Conservation (phyloP, 768 basidiomycete species). For the Mycena olivaceomarginata region DNA sequence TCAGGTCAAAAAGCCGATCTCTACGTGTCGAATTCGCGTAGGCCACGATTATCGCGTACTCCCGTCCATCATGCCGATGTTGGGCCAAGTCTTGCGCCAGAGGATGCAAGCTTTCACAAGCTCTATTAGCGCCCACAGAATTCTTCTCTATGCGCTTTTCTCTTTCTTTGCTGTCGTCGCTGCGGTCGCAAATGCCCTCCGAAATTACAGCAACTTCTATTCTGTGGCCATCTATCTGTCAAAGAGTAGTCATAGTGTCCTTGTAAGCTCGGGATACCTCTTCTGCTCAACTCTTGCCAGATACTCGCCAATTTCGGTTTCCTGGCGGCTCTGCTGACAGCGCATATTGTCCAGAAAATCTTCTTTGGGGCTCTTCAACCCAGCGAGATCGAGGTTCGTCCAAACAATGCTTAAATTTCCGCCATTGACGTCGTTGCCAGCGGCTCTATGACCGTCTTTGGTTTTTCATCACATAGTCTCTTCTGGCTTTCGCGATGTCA, state of each 20-base stretch:
- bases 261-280: slow-evolving; percentile 71
- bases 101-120: slow-evolving; percentile 69
- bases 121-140: slow-evolving; percentile 75
- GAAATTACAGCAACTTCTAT: slow-evolving; percentile 94
- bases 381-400: slow-evolving; percentile 92
- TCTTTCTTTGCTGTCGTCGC: slow-evolving; percentile 83
- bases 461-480: slow-evolving; percentile 98
- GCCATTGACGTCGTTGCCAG: slow-evolving; percentile 60
- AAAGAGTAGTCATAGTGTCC: slow-evolving; percentile 90
- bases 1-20: too few species aligned
- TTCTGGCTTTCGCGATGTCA: slow-evolving; percentile 98
- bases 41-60: background rate
- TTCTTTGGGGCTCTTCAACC: slow-evolving; percentile 94
- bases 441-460: slow-evolving; percentile 96
- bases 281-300: slow-evolving; percentile 62
- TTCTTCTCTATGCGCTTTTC: slow-evolving; percentile 80
- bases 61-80: slow-evolving; percentile 46
- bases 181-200: slow-evolving; percentile 87
- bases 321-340: slow-evolving; percentile 84
- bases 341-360: slow-evolving; percentile 86
- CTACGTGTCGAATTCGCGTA: too few species aligned
- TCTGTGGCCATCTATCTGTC: slow-evolving; percentile 95
- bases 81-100: slow-evolving; percentile 74
- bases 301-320: slow-evolving; percentile 94
- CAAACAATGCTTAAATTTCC: background rate